Conservation (phyloP, 2,329 filamentous ascomycete genomes). For the Cladosporium velox region DNA sequence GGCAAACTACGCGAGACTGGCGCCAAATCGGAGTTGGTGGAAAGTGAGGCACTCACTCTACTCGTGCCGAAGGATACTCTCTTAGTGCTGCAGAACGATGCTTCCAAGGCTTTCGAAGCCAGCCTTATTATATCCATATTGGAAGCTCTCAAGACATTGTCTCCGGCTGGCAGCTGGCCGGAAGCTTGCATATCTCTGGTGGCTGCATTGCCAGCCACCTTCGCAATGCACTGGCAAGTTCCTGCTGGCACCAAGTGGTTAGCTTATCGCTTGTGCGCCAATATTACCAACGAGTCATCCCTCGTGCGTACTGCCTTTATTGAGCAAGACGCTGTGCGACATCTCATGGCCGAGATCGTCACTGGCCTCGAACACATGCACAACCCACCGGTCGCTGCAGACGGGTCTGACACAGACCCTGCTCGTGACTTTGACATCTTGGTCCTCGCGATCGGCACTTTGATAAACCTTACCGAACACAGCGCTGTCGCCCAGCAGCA, state of each 20-base stretch:
- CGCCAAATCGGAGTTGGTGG: constrained; percentile 52
- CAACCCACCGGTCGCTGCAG: constrained; percentile 22
- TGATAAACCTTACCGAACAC: constrained; percentile 87
- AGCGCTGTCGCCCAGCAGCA: constrained; percentile 58
- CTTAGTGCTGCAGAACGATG: constrained; percentile 10
- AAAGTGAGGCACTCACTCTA: constrained; percentile 27
- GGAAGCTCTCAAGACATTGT: constrained; percentile 34
- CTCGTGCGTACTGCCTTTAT: constrained; percentile 56
- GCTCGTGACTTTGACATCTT: constrained; percentile 65
- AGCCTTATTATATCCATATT: constrained; percentile 48
- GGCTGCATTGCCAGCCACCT: constrained; percentile 22
- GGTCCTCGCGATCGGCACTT: constrained; percentile 74
- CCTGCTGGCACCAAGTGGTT: constrained; percentile 39
- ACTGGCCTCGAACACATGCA: constrained; percentile 31
- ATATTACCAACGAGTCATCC: constrained; percentile 77
- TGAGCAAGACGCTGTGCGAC: constrained; percentile 50
- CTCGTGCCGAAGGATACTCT: constrained; percentile 27
- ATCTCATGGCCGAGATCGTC: constrained; percentile 35
- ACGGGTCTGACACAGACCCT: constrained; percentile 39
- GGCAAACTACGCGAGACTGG: constrained; percentile 49
- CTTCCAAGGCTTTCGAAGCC: constrained; percentile 47
- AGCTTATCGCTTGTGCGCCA: constrained; percentile 72
- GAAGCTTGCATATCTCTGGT: constrained; percentile 26
- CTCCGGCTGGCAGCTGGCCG: constrained; percentile 29
- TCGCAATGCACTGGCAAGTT: constrained; percentile 15